A percentile compares a stretch with the other conserved stretches of the same genome.
Conservation (phyloP, 345 rosid species). For the Carallia pectinifolia region DNA sequence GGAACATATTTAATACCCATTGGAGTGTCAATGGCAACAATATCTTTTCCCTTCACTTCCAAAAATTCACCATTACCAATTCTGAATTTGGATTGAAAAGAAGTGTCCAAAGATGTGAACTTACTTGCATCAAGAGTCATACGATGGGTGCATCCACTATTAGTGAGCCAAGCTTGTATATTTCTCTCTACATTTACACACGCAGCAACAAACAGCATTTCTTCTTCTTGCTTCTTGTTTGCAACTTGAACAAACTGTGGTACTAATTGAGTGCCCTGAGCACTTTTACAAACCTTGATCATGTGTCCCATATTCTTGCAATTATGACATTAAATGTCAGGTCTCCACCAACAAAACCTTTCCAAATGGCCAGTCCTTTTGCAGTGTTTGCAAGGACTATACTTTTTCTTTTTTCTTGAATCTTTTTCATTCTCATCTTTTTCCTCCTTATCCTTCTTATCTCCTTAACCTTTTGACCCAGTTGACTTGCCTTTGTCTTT, state of each 20-base stretch:
- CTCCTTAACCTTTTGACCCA: too few species aligned
- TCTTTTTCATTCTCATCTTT: fast-evolving
- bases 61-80: too few species aligned
- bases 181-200: fast-evolving
- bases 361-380: background rate
- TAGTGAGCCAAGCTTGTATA: background rate
- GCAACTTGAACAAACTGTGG: too few species aligned
- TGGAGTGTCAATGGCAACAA: too few species aligned
- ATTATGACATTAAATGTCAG: fast-evolving
- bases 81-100: background rate
- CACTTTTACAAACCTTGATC: background rate
- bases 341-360: too few species aligned
- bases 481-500: too few species aligned
- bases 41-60: too few species aligned
- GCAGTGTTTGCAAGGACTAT: background rate
- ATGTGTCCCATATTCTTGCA: background rate
- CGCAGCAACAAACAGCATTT: background rate
- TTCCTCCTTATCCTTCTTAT: too few species aligned
- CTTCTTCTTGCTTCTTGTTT: background rate
- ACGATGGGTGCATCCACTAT: background rate
- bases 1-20: too few species aligned
- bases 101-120: background rate
- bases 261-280: fast-evolving
- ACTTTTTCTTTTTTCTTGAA: background rate
- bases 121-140: background rate